A percentile compares a stretch with the other conserved stretches of the same genome.
Evolutionary conservation across 306 rosid genomes (phyloP).

Genomic region (Quercus robur): DNA sequence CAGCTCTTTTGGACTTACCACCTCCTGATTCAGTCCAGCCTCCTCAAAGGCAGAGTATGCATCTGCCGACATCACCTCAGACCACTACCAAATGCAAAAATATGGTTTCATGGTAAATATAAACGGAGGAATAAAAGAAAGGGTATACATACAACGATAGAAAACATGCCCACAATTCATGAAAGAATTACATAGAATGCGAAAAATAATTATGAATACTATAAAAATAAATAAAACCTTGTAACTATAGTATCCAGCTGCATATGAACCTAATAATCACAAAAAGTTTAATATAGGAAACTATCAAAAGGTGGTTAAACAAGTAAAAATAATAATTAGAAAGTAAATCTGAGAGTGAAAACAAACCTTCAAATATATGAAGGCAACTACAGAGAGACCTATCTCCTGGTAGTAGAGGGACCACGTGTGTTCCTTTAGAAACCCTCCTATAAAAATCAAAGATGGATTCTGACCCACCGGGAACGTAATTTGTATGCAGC

Average conservation of each 20-base stretch:
- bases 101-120: slow-evolving; percentile 21
- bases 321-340: slow-evolving; percentile 1
- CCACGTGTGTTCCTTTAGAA: slow-evolving; percentile 70
- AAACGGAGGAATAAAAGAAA: neutral
- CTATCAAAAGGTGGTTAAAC: neutral
- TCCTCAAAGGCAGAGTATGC: slow-evolving; percentile 99
- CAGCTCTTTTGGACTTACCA: slow-evolving; percentile 45
- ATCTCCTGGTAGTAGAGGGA: slow-evolving; percentile 87
- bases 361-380: slow-evolving; percentile 89
- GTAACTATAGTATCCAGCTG: slow-evolving; percentile 97
- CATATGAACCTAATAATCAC: slow-evolving; percentile 59
- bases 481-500: slow-evolving; percentile 72
- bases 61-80: slow-evolving; percentile 96
- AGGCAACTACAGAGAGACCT: slow-evolving; percentile 90
- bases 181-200: neutral
- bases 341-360: neutral
- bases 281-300: slow-evolving; percentile 2
- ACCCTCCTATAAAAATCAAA: slow-evolving; percentile 78
- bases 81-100: slow-evolving; percentile 72
- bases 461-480: slow-evolving; percentile 77
- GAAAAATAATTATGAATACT: neutral
- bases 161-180: neutral
- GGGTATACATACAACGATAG: neutral
- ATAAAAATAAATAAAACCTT: slow-evolving; percentile 54
- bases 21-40: slow-evolving; percentile 70